Evolutionary conservation across 768 basidiomycete genomes (phyloP).

Genomic region (Boletales sp.): DNA sequence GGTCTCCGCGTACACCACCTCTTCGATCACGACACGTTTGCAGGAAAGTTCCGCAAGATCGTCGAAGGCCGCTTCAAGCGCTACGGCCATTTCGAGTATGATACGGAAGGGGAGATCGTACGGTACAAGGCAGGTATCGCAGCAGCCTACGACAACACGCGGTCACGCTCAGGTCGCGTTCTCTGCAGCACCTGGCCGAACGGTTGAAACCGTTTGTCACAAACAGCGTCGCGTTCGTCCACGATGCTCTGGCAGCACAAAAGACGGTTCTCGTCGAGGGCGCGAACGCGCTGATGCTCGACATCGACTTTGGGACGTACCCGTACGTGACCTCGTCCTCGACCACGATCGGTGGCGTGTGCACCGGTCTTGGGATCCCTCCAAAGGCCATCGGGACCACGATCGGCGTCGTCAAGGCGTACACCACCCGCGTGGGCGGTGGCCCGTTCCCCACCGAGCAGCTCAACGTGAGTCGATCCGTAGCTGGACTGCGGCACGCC

Average conservation of each 20-base stretch:
- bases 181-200: slow-evolving; percentile 67
- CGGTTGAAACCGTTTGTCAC: slow-evolving; percentile 84
- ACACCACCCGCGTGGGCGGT: slow-evolving; percentile 97
- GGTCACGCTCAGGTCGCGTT: background rate
- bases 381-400: slow-evolving; percentile 82
- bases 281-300: slow-evolving; percentile 98
- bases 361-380: slow-evolving; percentile 96
- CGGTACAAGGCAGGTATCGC: slow-evolving; percentile 75
- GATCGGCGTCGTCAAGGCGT: slow-evolving; percentile 96
- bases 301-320: slow-evolving; percentile 97
- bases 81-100: slow-evolving; percentile 97
- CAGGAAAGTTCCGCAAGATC: slow-evolving; percentile 87
- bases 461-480: slow-evolving; percentile 59
- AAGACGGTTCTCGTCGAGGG: slow-evolving; percentile 93
- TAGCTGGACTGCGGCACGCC: background rate
- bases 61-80: slow-evolving; percentile 98
- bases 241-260: slow-evolving; percentile 67
- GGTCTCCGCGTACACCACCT: slow-evolving; percentile 96
- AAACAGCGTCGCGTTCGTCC: slow-evolving; percentile 84
- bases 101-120: slow-evolving; percentile 92
- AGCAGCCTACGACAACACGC: too few species aligned
- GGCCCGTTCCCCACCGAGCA: slow-evolving; percentile 98
- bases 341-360: slow-evolving; percentile 92
- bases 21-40: slow-evolving; percentile 82
- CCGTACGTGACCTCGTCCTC: slow-evolving; percentile 96